Percentiles rank a stretch among this genome's conserved stretches.
Conservation (phyloP, 805 yeast species). For the Cyberlindnera saturnus region DNA sequence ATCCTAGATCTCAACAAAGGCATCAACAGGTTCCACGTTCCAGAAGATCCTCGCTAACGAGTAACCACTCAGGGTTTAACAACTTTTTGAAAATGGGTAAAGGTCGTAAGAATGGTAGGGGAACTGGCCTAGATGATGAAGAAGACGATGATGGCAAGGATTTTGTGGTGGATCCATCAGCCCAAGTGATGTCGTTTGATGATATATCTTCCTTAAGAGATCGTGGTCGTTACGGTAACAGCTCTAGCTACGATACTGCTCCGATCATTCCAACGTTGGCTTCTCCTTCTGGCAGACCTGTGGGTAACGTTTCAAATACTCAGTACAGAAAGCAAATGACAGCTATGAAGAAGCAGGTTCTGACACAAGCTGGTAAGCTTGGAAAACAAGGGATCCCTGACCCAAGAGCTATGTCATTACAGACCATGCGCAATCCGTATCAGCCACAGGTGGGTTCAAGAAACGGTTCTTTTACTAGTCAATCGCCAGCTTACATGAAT, state of each 20-base stretch:
- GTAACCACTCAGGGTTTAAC: conserved; percentile 11
- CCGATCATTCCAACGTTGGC: conserved; percentile 72
- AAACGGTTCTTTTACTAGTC: conserved; percentile 33
- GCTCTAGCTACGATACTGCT: conserved; percentile 44
- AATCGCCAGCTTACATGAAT: conserved; percentile 21
- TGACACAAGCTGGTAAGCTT: conserved; percentile 37
- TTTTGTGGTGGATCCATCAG: conserved; percentile 24
- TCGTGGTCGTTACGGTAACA: conserved; percentile 58
- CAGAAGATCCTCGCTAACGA: conserved; percentile 16
- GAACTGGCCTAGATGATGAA: conserved; percentile 26
- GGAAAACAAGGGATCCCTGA: conserved; percentile 17
- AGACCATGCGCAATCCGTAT: conserved; percentile 20
- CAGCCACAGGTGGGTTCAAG: conserved; percentile 19
- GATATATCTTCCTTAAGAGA: conserved; percentile 61
- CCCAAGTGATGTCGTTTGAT: conserved; percentile 47
- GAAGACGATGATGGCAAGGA: conserved; percentile 34
- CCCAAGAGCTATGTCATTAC: conserved; percentile 43
- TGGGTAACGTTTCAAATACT: conserved; percentile 37
- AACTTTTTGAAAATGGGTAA: conserved; percentile 11
- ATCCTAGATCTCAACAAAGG: background rate
- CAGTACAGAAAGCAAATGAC: conserved; percentile 69
- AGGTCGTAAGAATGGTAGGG: conserved; percentile 1
- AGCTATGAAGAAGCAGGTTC: conserved; percentile 55
- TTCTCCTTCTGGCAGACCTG: conserved; percentile 22
- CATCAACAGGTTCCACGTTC: conserved; percentile 7